Conservation (phyloP, 768 basidiomycete species). For the Boletus rubroflammeus region DNA sequence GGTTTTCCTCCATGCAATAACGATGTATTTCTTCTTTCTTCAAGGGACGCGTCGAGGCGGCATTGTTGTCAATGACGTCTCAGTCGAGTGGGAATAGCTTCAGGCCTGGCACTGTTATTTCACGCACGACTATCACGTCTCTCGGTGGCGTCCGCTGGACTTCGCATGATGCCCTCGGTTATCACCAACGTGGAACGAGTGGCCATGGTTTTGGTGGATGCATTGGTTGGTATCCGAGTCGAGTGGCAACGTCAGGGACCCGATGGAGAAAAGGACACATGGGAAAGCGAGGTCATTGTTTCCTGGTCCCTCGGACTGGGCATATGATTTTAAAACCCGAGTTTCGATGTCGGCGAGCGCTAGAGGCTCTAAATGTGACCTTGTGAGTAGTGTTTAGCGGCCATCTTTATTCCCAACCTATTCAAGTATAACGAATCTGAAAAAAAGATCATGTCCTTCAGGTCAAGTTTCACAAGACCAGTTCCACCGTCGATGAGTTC, state of each 20-base stretch:
- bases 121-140: constrained; percentile 10
- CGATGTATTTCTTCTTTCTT: neutral
- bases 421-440: neutral
- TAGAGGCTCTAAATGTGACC: neutral
- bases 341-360: too few relatives aligned
- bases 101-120: constrained; percentile 16
- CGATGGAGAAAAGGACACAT: constrained; percentile 18
- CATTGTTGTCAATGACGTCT: constrained; percentile 12
- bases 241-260: constrained; percentile 23
- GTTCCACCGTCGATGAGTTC: neutral
- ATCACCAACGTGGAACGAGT: constrained; percentile 20
- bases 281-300: constrained; percentile 29
- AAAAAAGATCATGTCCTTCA: neutral
- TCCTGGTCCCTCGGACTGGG: constrained; percentile 24
- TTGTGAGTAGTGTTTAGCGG: neutral
- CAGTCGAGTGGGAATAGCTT: constrained; percentile 19
- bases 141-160: constrained; percentile 16
- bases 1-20: neutral
- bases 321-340: constrained; percentile 2
- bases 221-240: constrained; percentile 24
- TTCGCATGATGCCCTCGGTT: constrained; percentile 21
- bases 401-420: neutral
- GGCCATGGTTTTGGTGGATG: constrained; percentile 25
- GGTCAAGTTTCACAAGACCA: too few relatives aligned
- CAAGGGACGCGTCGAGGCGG: constrained; percentile 24